Conservation (phyloP, 345 rosid species). For the Physaria fendleri region DNA sequence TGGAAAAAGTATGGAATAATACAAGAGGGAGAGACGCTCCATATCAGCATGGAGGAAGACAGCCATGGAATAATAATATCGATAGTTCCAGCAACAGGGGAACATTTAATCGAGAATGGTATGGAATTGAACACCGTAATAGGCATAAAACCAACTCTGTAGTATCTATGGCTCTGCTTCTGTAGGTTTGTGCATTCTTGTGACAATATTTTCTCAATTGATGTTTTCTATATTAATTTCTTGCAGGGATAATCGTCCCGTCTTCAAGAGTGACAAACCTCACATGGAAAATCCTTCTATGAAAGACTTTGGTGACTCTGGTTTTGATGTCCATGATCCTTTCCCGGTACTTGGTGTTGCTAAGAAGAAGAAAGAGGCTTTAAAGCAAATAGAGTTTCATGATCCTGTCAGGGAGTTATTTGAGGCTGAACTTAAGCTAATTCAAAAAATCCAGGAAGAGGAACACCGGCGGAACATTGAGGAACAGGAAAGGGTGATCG, state of each 20-base stretch:
- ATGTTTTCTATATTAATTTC: conserved; percentile 43
- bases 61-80: conserved; percentile 44
- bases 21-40: too few species aligned
- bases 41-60: too few species aligned
- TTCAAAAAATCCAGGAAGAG: conserved; percentile 94
- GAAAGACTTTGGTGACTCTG: conserved; percentile 48
- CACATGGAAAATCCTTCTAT: conserved; percentile 57
- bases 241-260: conserved; percentile 56
- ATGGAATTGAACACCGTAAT: conserved; percentile 48
- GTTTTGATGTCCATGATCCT: conserved; percentile 71
- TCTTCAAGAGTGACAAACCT: conserved; percentile 62
- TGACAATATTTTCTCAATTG: conserved; percentile 37
- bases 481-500: conserved; percentile 83
- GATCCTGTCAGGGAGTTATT: conserved; percentile 96
- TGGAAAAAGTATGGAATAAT: conserved; percentile 58
- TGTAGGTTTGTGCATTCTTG: conserved; percentile 43
- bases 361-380: conserved; percentile 74
- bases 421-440: conserved; percentile 98
- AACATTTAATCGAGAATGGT: conserved; percentile 37
- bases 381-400: conserved; percentile 70
- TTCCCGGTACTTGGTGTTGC: conserved; percentile 62
- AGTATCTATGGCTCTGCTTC: conserved; percentile 34
- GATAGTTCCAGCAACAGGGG: conserved; percentile 47
- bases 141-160: conserved; percentile 39
- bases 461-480: conserved; percentile 64